Conservation (phyloP, 306 rosid genomes). For the Gastrolobium villosum region DNA sequence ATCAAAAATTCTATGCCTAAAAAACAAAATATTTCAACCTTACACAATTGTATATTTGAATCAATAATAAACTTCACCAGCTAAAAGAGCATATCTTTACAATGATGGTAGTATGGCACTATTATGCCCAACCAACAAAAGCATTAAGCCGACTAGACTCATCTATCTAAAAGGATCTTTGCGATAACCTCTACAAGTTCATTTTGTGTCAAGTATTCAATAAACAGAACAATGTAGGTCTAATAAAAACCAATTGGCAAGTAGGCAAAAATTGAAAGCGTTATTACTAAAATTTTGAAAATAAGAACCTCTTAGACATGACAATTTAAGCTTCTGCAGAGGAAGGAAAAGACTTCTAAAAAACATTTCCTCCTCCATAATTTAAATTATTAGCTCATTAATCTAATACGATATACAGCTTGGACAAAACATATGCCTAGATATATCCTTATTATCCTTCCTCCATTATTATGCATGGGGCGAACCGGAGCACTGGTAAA, state of each 20-base stretch:
- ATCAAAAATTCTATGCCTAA: slow-evolving; percentile 23
- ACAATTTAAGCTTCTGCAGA: slow-evolving; percentile 9
- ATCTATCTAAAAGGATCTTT: not conserved
- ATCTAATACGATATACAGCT: not conserved
- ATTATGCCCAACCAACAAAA: not conserved
- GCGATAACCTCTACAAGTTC: slow-evolving; percentile 4
- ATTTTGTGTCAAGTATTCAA: slow-evolving; percentile 9
- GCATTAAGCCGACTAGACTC: slow-evolving; percentile 15
- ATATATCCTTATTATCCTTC: not conserved
- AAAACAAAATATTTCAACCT: not conserved
- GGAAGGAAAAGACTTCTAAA: not conserved
- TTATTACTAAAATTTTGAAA: not conserved
- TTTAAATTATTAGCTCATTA: not conserved
- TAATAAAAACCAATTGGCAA: not conserved
- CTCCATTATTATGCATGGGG: not conserved
- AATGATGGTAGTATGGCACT: slow-evolving; percentile 18
- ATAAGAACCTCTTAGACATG: not conserved
- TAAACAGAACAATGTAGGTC: slow-evolving; percentile 25
- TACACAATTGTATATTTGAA: slow-evolving; percentile 28
- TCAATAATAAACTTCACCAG: slow-evolving; percentile 17
- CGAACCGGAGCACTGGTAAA: too few relatives aligned
- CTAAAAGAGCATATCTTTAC: slow-evolving; percentile 22
- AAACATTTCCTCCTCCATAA: too few relatives aligned
- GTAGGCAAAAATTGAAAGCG: not conserved
- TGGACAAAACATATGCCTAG: not conserved